phyloP scores from a whole-genome alignment of 805 yeast species.

The Candida maesae region DNA sequence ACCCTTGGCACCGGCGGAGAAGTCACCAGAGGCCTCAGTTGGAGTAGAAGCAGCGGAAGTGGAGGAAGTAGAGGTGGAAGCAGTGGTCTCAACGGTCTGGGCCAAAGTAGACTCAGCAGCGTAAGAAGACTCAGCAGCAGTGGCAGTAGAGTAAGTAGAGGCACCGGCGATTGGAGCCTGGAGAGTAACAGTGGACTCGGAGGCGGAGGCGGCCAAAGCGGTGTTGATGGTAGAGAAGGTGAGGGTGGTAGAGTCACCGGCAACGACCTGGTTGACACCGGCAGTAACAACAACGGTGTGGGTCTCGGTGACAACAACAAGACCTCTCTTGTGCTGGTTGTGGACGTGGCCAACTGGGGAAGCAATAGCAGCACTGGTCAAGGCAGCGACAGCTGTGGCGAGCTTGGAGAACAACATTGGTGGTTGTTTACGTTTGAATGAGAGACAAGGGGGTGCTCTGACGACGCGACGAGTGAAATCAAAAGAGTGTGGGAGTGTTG shows the following conservation, averaged over 20 bases:
- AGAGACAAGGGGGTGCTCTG: conserved; percentile 10
- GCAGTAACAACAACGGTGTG: conserved; percentile 47
- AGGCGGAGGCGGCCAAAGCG: conserved; percentile 26
- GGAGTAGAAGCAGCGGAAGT: conserved; percentile 32
- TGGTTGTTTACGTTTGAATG: conserved; percentile 5
- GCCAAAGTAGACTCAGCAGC: conserved; percentile 21
- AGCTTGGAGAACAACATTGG: conserved; percentile 49
- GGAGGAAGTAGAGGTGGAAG: conserved; percentile 28
- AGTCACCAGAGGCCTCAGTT: conserved; percentile 31
- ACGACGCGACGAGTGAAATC: conserved; percentile 6
- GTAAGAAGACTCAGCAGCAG: conserved; percentile 23
- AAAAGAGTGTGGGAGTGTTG: conserved; percentile 7
- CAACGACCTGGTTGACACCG: conserved; percentile 34
- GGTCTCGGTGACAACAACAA: conserved; percentile 46
- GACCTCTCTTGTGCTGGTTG: conserved; percentile 54
- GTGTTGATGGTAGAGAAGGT: conserved; percentile 27
- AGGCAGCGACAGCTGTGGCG: conserved; percentile 30
- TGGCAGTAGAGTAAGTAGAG: conserved; percentile 26
- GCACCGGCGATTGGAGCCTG: conserved; percentile 30
- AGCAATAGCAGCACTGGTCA: conserved; percentile 42
- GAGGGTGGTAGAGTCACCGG: conserved; percentile 26
- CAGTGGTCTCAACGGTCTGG: too few species aligned
- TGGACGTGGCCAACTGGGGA: conserved; percentile 56
- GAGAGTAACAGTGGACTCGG: conserved; percentile 25
- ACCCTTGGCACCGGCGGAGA: conserved; percentile 53